Conservation (phyloP, 805 yeast species). For the Yamadazyma endophytica region DNA sequence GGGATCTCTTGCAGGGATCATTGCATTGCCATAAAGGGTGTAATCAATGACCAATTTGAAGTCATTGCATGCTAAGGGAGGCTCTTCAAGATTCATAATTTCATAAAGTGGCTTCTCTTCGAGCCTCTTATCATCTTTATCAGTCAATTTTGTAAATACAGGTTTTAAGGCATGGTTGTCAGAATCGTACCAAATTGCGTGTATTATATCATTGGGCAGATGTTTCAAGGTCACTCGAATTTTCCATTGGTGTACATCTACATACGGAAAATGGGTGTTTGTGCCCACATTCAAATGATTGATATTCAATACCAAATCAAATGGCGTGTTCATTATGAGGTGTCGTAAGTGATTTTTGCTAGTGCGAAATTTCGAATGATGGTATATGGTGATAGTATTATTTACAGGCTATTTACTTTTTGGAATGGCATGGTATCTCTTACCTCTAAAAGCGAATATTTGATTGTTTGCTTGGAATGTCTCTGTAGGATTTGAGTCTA, state of each 20-base stretch:
- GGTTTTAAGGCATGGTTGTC: conserved; percentile 21
- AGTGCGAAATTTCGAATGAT: too few species aligned
- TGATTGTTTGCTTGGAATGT: conserved; percentile 89
- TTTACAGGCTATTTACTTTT: too few species aligned
- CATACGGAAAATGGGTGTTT: conserved; percentile 1
- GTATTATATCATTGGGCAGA: conserved; percentile 17
- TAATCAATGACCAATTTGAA: conserved; percentile 21
- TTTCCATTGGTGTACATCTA: conserved; percentile 6
- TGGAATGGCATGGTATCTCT: conserved; percentile 86
- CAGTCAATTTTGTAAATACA: conserved; percentile 14
- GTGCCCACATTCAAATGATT: conserved; percentile 4
- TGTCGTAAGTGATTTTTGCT: conserved; percentile 13
- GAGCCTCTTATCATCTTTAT: conserved; percentile 8
- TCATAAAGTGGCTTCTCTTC: conserved; percentile 10
- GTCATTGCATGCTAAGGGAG: conserved; percentile 6
- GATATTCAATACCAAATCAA: conserved; percentile 10
- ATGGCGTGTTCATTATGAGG: conserved; percentile 17
- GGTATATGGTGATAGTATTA: too few species aligned
- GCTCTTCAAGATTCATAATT: conserved; percentile 6
- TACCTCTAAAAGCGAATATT: conserved; percentile 90
- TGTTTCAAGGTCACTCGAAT: conserved; percentile 22
- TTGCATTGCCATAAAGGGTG: conserved; percentile 14
- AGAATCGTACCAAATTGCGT: conserved; percentile 28
- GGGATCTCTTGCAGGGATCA: conserved; percentile 22
- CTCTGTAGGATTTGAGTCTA: conserved; percentile 88